A percentile compares a stretch with the other conserved stretches of the same genome.
These are phyloP conservation scores for Trypanosoma vivax DNA, from an alignment of 208 protist genomes.

Conservation along the genomic window DNA sequence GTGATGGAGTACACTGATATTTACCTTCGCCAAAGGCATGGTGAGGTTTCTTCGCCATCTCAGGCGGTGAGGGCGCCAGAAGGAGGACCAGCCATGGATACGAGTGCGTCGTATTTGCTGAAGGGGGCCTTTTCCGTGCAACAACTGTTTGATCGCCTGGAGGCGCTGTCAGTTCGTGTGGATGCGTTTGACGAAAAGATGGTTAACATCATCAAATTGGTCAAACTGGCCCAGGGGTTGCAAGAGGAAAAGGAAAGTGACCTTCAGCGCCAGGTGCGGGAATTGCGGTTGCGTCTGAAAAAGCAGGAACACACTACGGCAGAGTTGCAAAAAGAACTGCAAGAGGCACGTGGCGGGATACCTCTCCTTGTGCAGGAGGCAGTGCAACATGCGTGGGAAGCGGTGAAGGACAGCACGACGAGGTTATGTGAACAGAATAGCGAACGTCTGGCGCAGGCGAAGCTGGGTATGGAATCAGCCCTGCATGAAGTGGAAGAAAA, in stretches of 20 bases:
- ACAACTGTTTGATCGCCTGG: constrained; percentile 45
- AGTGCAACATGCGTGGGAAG: constrained; percentile 5
- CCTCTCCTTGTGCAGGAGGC: constrained; percentile 1
- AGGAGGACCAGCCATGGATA: constrained; percentile 1
- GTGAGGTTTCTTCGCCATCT: neutral
- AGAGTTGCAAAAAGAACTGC: constrained; percentile 37
- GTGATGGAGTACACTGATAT: constrained; percentile 34
- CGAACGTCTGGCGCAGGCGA: constrained; percentile 17
- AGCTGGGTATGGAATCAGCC: constrained; percentile 19
- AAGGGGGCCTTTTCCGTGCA: constrained; percentile 64
- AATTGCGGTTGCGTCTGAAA: constrained; percentile 54
- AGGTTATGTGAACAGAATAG: constrained; percentile 6
- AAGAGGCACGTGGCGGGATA: constrained; percentile 1
- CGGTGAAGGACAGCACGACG: neutral
- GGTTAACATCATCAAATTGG: constrained; percentile 68
- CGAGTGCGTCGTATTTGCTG: constrained; percentile 43
- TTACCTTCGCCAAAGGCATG: constrained; percentile 14
- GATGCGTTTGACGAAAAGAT: constrained; percentile 71
- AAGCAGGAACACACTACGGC: constrained; percentile 58
- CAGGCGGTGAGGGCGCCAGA: neutral
- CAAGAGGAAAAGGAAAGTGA: constrained; percentile 64
- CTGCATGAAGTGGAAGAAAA: too few relatives aligned
- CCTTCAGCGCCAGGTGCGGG: constrained; percentile 55
- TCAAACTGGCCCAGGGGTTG: constrained; percentile 70
- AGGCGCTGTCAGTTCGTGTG: constrained; percentile 36